phyloP scores from a whole-genome alignment of 2,329 filamentous ascomycete species.

The Colletotrichum spinosum region DNA sequence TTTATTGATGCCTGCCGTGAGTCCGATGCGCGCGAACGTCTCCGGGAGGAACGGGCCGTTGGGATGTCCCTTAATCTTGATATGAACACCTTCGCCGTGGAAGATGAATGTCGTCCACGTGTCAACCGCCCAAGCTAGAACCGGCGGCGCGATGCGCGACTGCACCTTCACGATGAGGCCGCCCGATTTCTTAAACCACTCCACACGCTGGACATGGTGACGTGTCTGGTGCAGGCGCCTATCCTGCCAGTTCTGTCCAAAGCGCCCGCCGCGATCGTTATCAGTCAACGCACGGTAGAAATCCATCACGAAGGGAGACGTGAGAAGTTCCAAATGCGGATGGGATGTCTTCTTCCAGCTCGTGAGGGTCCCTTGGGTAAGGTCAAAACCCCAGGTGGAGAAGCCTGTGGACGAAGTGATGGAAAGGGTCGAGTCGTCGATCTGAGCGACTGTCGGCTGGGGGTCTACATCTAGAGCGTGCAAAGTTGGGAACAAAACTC shows the following conservation, averaged over 20 bases:
- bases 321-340: conserved; percentile 53
- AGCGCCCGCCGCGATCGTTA: conserved; percentile 68
- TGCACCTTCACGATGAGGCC: conserved; percentile 56
- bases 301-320: conserved; percentile 58
- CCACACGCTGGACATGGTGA: conserved; percentile 52
- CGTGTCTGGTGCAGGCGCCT: conserved; percentile 59
- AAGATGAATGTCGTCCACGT: conserved; percentile 67
- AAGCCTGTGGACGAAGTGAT: conserved; percentile 49
- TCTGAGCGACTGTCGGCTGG: conserved; percentile 28
- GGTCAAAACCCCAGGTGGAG: conserved; percentile 58
- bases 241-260: conserved; percentile 69
- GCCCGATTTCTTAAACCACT: conserved; percentile 47
- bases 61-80: conserved; percentile 62
- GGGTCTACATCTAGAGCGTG: conserved; percentile 26
- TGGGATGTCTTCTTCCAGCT: conserved; percentile 52
- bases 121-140: conserved; percentile 70
- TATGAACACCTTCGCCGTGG: conserved; percentile 56
- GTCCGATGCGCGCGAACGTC: conserved; percentile 72
- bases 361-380: conserved; percentile 53
- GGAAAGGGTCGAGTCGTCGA: conserved; percentile 42
- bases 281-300: conserved; percentile 76
- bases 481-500: conserved; percentile 37
- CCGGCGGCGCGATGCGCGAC: conserved; percentile 70
- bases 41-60: conserved; percentile 61
- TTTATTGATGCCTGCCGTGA: conserved; percentile 59